Base-by-base conservation (phyloP, 2,329 filamentous ascomycete genomes). In the Claviceps fusiformis region DNA sequence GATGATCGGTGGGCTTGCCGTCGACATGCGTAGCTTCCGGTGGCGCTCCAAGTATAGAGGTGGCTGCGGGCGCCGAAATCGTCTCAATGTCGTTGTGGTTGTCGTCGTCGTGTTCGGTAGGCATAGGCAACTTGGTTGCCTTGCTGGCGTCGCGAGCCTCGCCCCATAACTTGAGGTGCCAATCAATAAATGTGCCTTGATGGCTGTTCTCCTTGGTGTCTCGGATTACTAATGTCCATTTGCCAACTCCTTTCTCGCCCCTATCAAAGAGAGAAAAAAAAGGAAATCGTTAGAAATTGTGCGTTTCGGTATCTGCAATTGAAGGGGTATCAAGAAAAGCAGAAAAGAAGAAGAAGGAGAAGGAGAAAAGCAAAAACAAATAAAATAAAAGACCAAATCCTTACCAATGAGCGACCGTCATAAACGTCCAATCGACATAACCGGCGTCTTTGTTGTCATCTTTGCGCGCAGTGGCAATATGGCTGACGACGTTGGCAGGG, bases 351-450 rank as follows among this genome's bases (percentile, higher is more conserved):
- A 37, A 11, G 7, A 11, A 10, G 10, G 11, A 37, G 10, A 10
- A 13, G 35, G 7, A 10, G 9, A 10, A 10, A 10, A 37, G 33
- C 4, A 33, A 9, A 33, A 33, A 39, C 9, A 10, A 24, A 24
- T 24, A 24, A 24, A 24, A 24, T 24, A 24, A 24, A 24, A 24
- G 24, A 24, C 24, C 5, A 41, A 41, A 41, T 6, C 17, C 84
- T 70, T 77, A 90, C 87, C 91, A 98, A 68, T 98, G 93, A 59
- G 85, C 91, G 43, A 98, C 93, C 58, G 86, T 95, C 93, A 98
- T 98, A 64, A 98, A 98, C 0, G 92, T 97, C 93, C 93, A 98
- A 71, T 97, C 89, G 43, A 84, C 74, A 67, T 97, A 98, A 9
- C 93, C 93, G 27, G 72, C 70, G 0, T 72, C 67, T 41, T 78